phyloP scores from a whole-genome alignment of 805 yeast genomes.

The Isabelozyma pseudorhagii region DNA sequence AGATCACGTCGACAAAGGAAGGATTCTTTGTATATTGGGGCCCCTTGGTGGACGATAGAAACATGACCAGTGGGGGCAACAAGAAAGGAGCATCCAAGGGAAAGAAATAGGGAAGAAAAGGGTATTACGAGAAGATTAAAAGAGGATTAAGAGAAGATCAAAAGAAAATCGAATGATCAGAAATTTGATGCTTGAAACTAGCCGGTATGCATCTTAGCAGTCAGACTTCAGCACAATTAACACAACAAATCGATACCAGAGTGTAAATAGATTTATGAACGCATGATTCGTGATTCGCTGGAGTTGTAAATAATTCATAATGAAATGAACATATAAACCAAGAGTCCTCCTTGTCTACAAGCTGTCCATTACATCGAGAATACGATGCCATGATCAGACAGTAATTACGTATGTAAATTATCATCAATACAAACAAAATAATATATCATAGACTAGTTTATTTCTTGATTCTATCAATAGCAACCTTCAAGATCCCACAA shows the following conservation, averaged over 20 bases:
- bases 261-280: too few relatives aligned
- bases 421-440: background rate
- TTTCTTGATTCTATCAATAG: conserved; percentile 29
- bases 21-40: conserved; percentile 97
- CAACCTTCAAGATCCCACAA: conserved; percentile 28
- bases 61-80: conserved; percentile 7
- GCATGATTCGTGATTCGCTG: too few relatives aligned
- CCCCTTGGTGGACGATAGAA: conserved; percentile 63
- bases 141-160: background rate
- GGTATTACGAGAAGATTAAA: background rate
- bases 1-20: conserved; percentile 85
- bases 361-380: background rate
- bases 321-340: too few relatives aligned
- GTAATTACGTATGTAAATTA: background rate
- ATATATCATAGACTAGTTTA: background rate
- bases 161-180: background rate
- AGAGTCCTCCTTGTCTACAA: too few relatives aligned
- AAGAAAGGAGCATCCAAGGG: conserved; percentile 26
- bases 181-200: too few relatives aligned
- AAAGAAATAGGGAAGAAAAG: conserved; percentile 11
- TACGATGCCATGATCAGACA: background rate
- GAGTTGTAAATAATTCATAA: too few relatives aligned
- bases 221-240: too few relatives aligned
- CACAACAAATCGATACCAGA: too few relatives aligned
- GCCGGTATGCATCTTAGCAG: too few relatives aligned